Evolutionary conservation across 805 yeast genomes (phyloP).

Genomic region (Nakazawaea pomicola): DNA sequence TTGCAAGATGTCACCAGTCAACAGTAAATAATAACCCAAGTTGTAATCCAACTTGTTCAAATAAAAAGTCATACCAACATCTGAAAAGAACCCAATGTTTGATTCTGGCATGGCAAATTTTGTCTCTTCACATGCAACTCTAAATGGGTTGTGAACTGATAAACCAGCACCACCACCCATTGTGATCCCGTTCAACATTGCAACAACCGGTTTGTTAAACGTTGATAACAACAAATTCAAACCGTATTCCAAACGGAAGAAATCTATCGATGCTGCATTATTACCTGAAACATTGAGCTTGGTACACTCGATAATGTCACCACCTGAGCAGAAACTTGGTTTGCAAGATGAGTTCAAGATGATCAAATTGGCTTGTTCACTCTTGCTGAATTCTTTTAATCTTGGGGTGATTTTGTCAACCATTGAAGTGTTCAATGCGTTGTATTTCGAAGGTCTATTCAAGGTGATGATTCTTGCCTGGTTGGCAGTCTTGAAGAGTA

Average conservation of each 20-base stretch:
- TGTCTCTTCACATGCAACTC: constrained; percentile 89
- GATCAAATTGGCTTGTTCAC: constrained; percentile 57
- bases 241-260: constrained; percentile 77
- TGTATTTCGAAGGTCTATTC: constrained; percentile 78
- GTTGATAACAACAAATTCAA: constrained; percentile 75
- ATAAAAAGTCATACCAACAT: constrained; percentile 91
- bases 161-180: constrained; percentile 99
- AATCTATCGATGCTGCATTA: constrained; percentile 46
- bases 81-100: constrained; percentile 94
- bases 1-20: constrained; percentile 74
- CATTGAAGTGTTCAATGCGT: constrained; percentile 79
- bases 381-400: constrained; percentile 69
- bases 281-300: constrained; percentile 45
- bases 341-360: constrained; percentile 63
- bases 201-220: constrained; percentile 82
- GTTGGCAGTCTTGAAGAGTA: constrained; percentile 55
- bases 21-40: constrained; percentile 78
- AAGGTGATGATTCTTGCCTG: constrained; percentile 69
- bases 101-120: constrained; percentile 97
- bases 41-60: constrained; percentile 78
- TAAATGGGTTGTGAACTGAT: constrained; percentile 84
- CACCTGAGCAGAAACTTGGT: constrained; percentile 90
- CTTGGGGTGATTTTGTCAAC: constrained; percentile 67
- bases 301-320: constrained; percentile 86
- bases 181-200: constrained; percentile 85